Base-by-base conservation (phyloP, 192 early-diverging fungal genomes). In the Linnemannia zychae region DNA sequence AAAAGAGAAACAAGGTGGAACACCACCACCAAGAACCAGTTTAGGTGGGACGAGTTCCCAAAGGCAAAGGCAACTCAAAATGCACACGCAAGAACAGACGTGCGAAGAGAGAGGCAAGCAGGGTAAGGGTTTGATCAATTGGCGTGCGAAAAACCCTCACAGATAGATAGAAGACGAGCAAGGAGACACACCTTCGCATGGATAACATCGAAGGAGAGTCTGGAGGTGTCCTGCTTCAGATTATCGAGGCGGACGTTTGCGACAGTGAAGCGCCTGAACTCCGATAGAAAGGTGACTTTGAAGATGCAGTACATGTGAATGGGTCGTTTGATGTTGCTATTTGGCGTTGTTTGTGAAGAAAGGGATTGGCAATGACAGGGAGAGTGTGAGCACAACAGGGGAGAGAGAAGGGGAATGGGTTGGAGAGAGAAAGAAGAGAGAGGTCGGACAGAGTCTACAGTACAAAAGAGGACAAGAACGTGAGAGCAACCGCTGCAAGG, bases 241-340 rank as follows among this genome's bases (percentile, higher is more conserved):
- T 79, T 70, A 20, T 76, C 69, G 15, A 60, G 77, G 60, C 76
- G 69, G 70, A 85, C 65, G 47, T 71, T 79, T 52, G 77, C 60
- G 38, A 85, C 77, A 16, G 83, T 73, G 70, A 85, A 85, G 17
- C 83, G 83, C 37, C 83, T 72, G 28, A 71, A 85, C 77, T 85
- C 77, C 40, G 53, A 40, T 69, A 60, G 9, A 38, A 66, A 72
- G 28, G 83, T 85, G 38, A 74, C 83, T 50, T 85, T 85, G 4
- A 85, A 63, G 49, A 85, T 75, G 65, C 83, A 85, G 60, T 75
- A 65, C 82, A 84, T 84, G 24, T 44, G 36, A 33, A 22, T 0
- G 52, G 24, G n/a, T 16, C 3, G 28, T 37, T 2, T 65, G 50
- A 38, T 66, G 40, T 44, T n/a, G n/a, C n/a, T n/a, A n/a, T n/a